Evolutionary conservation across 2,329 filamentous ascomycete species (phyloP).

Genomic region (Amauroascus verrucosus): DNA sequence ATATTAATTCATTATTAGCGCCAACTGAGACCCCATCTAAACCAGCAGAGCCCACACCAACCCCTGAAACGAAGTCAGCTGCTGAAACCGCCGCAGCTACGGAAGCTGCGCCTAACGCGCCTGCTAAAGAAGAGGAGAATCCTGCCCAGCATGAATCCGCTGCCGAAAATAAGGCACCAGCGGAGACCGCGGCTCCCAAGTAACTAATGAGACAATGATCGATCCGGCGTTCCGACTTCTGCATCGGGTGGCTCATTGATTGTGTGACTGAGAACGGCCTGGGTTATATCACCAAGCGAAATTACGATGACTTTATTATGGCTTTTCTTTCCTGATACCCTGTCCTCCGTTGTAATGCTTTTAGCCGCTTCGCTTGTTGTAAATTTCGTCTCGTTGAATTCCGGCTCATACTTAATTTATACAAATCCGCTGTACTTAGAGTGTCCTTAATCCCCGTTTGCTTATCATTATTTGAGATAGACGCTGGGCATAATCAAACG

Average conservation of each 20-base stretch:
- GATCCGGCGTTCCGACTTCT: neutral
- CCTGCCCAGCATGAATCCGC: conserved; percentile 5
- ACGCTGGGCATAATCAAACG: neutral
- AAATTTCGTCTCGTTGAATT: neutral
- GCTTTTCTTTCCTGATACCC: conserved; percentile 10
- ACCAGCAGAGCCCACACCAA: conserved; percentile 7
- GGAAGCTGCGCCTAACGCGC: conserved; percentile 8
- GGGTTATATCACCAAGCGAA: neutral
- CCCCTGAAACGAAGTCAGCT: neutral
- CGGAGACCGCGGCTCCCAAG: conserved; percentile 8
- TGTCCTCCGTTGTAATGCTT: conserved; percentile 1
- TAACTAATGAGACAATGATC: neutral
- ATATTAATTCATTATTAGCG: neutral
- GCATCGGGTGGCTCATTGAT: neutral
- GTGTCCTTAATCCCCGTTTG: neutral
- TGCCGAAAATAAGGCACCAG: conserved; percentile 9
- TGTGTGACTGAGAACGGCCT: neutral
- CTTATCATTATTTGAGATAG: neutral
- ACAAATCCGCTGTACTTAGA: neutral
- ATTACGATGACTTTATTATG: conserved; percentile 1
- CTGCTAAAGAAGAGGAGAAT: conserved; percentile 11
- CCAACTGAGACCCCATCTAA: conserved; percentile 2
- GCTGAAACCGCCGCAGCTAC: conserved; percentile 6
- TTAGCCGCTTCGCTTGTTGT: conserved; percentile 5
- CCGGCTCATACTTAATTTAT: neutral